Base-by-base conservation (phyloP, 305 asterid genomes). In the Fraxinus floribunda region DNA sequence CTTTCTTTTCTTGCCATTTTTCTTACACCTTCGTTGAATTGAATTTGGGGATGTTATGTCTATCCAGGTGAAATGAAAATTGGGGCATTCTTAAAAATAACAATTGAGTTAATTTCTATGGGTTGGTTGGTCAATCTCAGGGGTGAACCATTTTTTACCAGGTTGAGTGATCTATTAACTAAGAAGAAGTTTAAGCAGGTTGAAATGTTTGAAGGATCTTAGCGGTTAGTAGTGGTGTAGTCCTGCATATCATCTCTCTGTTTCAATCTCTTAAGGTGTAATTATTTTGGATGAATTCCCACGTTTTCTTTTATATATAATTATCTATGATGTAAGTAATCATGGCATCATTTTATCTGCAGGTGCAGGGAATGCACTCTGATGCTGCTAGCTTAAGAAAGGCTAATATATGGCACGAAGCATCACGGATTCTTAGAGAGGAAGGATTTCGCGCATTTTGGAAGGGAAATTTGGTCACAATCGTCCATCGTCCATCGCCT, bases 401-500 rank as follows among this genome's bases (percentile, higher is more conserved):
- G 77, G 90, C 94, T 24, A 88, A 91, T 81, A 89, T 93, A 83
- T 94, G 91, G 93, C 89, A 85, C 29, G 98, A 92, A 87, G 93
- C 97, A n/a, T 86, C 90, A 49, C 88, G 89, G 68, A 90, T 94
- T 80, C 88, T 89, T 39, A 86, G 88, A 81, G 94, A 94, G 86
- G 97, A 94, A 88, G 98, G 98, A 41, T 84, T 89, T 82, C 81
- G 94, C 24, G 98, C 98, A 52, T 92, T 94, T 88, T 94, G 98
- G 98, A 93, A 91, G 87, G 98, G 98, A 36, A 93, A 93, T 88
- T 89, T 93, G 89, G 98, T 93, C 84, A 94, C 98, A 2, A 91
- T 93, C 38, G 91, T 94, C 22, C 98, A 91, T 93, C 38, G 91
- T 94, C 22, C 98, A 92, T 76, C 93, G 98, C 52, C 92, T 94